phyloP scores from a whole-genome alignment of 345 rosid genomes.

The Camelina hispida region DNA sequence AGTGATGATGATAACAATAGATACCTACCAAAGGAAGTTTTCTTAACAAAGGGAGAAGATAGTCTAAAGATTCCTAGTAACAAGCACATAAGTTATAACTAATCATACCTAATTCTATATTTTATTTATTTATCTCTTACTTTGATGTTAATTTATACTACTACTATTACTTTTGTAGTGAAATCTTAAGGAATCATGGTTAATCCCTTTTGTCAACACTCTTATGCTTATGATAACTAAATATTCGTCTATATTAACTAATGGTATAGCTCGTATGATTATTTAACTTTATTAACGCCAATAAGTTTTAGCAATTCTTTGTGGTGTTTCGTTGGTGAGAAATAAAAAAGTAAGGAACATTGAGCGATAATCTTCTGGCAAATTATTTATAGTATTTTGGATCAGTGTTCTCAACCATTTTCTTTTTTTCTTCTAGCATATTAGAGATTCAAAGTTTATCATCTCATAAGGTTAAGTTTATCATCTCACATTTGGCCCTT shows the following conservation, averaged over 20 bases:
- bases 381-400: not conserved
- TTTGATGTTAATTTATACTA: too few relatives aligned
- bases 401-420: not conserved
- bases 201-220: conserved; percentile 14
- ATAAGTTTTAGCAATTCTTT: conserved; percentile 8
- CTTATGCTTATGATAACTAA: not conserved
- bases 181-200: too few relatives aligned
- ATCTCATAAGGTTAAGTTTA: not conserved
- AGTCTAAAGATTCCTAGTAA: conserved; percentile 39
- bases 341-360: not conserved
- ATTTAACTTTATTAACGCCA: not conserved
- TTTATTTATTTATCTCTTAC: not conserved
- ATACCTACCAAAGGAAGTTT: conserved; percentile 32
- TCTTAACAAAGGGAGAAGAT: conserved; percentile 33
- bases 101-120: conserved; percentile 24
- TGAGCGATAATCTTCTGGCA: not conserved
- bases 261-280: conserved; percentile 19
- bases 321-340: conserved; percentile 14
- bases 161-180: too few relatives aligned
- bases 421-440: not conserved
- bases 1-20: conserved; percentile 28
- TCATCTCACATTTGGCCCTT: not conserved
- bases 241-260: not conserved
- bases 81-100: conserved; percentile 30
- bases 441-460: not conserved